Evolutionary conservation across 768 basidiomycete species (phyloP).

Genomic region (Collybiopsis luxurians): DNA sequence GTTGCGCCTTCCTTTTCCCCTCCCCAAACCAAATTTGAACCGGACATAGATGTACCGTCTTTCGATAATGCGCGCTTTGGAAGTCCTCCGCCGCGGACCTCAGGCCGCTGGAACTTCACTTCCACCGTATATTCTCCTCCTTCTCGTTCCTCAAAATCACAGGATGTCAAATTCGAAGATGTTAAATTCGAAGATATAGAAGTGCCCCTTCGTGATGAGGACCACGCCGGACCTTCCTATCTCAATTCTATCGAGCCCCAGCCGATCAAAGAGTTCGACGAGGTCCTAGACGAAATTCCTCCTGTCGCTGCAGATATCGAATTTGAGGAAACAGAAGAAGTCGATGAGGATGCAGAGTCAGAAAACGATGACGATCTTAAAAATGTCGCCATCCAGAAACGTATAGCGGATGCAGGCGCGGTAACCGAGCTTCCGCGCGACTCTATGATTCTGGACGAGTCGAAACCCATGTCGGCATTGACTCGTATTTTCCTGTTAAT

Average conservation of each 20-base stretch:
- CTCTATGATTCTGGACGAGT: background rate
- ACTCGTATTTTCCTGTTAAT: conserved; percentile 41
- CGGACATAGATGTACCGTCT: conserved; percentile 39
- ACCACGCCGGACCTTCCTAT: conserved; percentile 14
- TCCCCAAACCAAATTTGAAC: conserved; percentile 55
- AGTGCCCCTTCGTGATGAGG: conserved; percentile 7
- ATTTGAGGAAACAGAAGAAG: conserved; percentile 12
- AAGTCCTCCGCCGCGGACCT: conserved; percentile 23
- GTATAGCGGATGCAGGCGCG: conserved; percentile 33
- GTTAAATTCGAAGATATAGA: conserved; percentile 27
- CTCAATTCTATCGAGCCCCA: conserved; percentile 12
- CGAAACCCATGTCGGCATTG: conserved; percentile 25
- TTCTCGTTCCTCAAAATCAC: conserved; percentile 10
- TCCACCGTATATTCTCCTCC: conserved; percentile 16
- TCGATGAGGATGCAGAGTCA: conserved; percentile 14
- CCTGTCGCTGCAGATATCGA: conserved; percentile 4
- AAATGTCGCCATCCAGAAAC: conserved; percentile 32
- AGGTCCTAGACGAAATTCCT: background rate
- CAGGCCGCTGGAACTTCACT: conserved; percentile 13
- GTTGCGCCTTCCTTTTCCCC: conserved; percentile 34
- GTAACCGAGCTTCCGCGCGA: background rate
- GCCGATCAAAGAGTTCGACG: conserved; percentile 9
- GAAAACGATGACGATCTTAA: conserved; percentile 22
- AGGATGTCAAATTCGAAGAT: conserved; percentile 20
- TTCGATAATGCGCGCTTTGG: conserved; percentile 3